These are phyloP conservation scores for Canavalia gladiata DNA, from an alignment of 306 rosid species.

Conservation along the genomic window DNA sequence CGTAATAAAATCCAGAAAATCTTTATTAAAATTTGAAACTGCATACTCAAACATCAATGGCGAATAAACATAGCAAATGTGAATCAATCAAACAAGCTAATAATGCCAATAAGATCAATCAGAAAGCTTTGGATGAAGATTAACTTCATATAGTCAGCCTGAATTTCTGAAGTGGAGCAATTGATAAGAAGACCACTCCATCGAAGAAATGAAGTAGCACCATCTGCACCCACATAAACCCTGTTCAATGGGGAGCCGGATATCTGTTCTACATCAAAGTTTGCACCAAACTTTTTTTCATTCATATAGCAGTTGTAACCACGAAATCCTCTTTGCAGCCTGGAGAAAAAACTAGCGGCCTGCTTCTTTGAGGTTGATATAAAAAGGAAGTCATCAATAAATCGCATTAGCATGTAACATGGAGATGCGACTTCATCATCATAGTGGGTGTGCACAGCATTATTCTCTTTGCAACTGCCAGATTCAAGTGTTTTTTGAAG, in stretches of 20 bases:
- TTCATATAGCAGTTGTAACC: slow-evolving; percentile 91
- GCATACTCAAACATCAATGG: neutral
- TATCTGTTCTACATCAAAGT: slow-evolving; percentile 66
- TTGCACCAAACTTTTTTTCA: slow-evolving; percentile 71
- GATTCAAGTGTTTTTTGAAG: slow-evolving; percentile 61
- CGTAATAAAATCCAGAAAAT: slow-evolving; percentile 9
- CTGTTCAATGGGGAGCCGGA: slow-evolving; percentile 55
- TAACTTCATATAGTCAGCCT: slow-evolving; percentile 89
- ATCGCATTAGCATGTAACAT: slow-evolving; percentile 65
- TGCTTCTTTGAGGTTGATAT: slow-evolving; percentile 81
- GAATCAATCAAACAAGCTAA: slow-evolving; percentile 2
- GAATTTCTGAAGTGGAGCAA: slow-evolving; percentile 79
- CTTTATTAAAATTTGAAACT: slow-evolving; percentile 16
- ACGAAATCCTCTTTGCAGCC: slow-evolving; percentile 83
- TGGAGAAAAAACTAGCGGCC: slow-evolving; percentile 70
- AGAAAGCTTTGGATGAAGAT: slow-evolving; percentile 33
- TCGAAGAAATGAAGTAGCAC: slow-evolving; percentile 66
- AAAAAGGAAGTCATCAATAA: slow-evolving; percentile 81
- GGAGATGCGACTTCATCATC: slow-evolving; percentile 46
- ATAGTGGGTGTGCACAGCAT: slow-evolving; percentile 42
- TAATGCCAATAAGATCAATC: slow-evolving; percentile 42
- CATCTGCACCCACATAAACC: slow-evolving; percentile 62
- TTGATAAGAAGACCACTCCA: slow-evolving; percentile 96
- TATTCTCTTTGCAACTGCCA: slow-evolving; percentile 42
- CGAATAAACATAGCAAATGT: neutral